phyloP scores from a whole-genome alignment of 352 stramenopile genomes.

The Elongisporangium senticosum region DNA sequence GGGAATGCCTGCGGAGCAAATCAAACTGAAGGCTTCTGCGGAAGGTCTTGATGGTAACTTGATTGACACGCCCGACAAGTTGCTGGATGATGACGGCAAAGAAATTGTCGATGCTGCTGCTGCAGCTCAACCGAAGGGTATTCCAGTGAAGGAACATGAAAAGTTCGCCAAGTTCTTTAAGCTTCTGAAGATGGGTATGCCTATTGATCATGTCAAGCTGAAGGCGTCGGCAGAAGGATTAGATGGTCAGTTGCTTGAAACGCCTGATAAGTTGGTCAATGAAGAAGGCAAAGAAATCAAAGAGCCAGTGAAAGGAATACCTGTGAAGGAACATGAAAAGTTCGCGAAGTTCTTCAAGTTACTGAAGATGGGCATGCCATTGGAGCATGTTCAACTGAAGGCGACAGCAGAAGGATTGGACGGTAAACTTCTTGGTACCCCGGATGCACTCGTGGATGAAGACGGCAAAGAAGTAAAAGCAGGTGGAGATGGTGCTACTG shows the following conservation, averaged over 20 bases:
- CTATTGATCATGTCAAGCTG: conserved; percentile 84
- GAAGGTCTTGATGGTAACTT: conserved; percentile 53
- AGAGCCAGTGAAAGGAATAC: conserved; percentile 21
- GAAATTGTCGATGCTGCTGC: conserved; percentile 12
- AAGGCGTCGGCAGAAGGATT: conserved; percentile 65
- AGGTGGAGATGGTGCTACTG: conserved; percentile 2
- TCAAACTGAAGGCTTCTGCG: conserved; percentile 56
- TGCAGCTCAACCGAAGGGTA: conserved; percentile 20
- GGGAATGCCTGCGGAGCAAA: conserved; percentile 65
- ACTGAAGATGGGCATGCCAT: conserved; percentile 79
- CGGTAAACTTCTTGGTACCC: conserved; percentile 49
- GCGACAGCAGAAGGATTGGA: conserved; percentile 58
- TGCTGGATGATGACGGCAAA: conserved; percentile 47
- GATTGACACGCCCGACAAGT: conserved; percentile 45
- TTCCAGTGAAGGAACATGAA: conserved; percentile 79
- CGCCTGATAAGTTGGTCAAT: conserved; percentile 50
- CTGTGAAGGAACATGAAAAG: conserved; percentile 55
- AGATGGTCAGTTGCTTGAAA: conserved; percentile 45
- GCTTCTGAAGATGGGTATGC: conserved; percentile 87
- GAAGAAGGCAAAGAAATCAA: conserved; percentile 39
- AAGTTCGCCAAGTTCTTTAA: conserved; percentile 95
- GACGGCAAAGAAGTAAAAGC: conserved; percentile 41
- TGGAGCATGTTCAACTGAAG: conserved; percentile 89
- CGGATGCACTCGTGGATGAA: conserved; percentile 50
- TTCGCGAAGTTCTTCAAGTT: conserved; percentile 94